These are phyloP conservation scores for Cryptococcus neoformans DNA, from an alignment of 1,284 basidiomycete species.

Conservation along the genomic window DNA sequence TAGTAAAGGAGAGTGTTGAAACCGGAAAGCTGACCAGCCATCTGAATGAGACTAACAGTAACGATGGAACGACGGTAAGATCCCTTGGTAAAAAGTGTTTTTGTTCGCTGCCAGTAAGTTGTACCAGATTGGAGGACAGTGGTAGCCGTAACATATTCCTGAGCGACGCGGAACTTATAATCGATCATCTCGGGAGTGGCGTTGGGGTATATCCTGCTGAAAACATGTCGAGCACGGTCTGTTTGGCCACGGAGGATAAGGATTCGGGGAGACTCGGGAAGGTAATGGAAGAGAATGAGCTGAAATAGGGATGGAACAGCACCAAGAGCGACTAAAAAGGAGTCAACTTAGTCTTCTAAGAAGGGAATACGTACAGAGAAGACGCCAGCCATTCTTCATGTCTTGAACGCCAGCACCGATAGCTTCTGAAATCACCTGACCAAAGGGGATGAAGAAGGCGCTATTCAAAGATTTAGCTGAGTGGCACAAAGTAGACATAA, in stretches of 20 bases:
- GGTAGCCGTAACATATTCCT: constrained; percentile 22
- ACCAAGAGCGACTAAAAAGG: constrained; percentile 21
- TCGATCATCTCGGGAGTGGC: constrained; percentile 34
- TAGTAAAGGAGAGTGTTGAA: constrained; percentile 45
- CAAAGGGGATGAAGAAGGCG: constrained; percentile 19
- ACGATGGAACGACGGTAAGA: constrained; percentile 24
- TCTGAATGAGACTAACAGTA: constrained; percentile 15
- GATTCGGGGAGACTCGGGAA: constrained; percentile 44
- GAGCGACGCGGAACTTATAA: constrained; percentile 24
- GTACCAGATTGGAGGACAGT: constrained; percentile 12
- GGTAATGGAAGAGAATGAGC: constrained; percentile 38
- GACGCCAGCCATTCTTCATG: constrained; percentile 17
- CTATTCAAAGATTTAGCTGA: constrained; percentile 11
- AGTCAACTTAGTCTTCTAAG: neutral
- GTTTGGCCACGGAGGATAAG: constrained; percentile 27
- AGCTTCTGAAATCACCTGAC: constrained; percentile 34
- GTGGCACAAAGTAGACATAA: neutral
- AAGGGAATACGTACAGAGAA: constrained; percentile 11
- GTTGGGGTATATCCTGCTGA: constrained; percentile 29
- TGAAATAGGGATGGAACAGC: constrained; percentile 41
- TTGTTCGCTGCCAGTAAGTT: constrained; percentile 12
- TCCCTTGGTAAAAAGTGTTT: constrained; percentile 18
- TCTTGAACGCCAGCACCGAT: constrained; percentile 30
- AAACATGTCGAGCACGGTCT: constrained; percentile 24
- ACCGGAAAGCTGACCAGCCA: constrained; percentile 35